These are phyloP conservation scores for Termitomyces sp. DNA, from an alignment of 768 basidiomycete genomes.

Conservation along the genomic window DNA sequence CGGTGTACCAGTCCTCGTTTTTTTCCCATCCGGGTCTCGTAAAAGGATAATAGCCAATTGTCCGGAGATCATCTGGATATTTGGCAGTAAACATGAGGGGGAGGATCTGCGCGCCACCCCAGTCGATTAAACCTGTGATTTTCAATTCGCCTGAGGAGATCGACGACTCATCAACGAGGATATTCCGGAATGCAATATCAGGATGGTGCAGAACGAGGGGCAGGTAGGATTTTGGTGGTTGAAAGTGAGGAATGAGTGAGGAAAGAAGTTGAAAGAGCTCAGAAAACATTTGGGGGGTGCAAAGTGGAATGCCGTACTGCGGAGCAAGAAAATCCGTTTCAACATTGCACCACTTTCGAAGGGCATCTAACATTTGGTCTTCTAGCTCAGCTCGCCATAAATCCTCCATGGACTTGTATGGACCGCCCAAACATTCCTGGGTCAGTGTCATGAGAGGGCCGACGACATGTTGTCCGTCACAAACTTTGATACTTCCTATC, in stretches of 20 bases:
- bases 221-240: background rate
- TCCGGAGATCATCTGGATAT: background rate
- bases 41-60: background rate
- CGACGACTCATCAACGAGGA: background rate
- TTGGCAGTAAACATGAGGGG: background rate
- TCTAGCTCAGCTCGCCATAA: background rate
- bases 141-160: background rate
- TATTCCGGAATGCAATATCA: background rate
- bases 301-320: too few species aligned
- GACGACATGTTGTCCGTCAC: background rate
- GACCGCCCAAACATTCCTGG: background rate
- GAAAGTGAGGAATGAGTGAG: background rate
- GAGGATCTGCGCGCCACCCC: background rate
- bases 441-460: background rate
- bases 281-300: background rate
- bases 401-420: background rate
- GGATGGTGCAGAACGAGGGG: background rate
- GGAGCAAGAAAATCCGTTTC: too few species aligned
- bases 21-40: background rate
- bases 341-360: too few species aligned
- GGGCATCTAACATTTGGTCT: background rate
- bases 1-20: background rate
- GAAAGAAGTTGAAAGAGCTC: background rate
- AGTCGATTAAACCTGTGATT: background rate
- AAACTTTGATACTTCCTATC: background rate